Percentiles rank a stretch among this genome's conserved stretches.
These are phyloP conservation scores for Thymus mandschuricus DNA, from an alignment of 257 asterid species.

Conservation along the genomic window DNA sequence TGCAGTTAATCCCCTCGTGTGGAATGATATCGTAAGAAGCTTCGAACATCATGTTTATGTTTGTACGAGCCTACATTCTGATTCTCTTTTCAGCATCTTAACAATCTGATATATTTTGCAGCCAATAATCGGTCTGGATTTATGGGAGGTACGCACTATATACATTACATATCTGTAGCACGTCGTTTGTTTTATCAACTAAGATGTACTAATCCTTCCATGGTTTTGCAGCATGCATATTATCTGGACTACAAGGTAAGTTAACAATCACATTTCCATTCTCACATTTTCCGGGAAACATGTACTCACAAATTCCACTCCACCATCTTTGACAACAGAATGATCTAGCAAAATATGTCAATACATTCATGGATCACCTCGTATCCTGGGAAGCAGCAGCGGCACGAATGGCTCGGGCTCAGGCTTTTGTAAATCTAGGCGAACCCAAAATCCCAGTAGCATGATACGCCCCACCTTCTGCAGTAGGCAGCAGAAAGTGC, in stretches of 20 bases:
- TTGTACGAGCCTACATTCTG: not conserved
- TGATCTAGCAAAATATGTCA: conserved; percentile 51
- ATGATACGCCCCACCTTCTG: conserved; percentile 37
- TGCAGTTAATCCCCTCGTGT: conserved; percentile 59
- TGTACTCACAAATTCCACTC: conserved; percentile 6
- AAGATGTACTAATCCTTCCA: conserved; percentile 4
- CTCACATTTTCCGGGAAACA: not conserved
- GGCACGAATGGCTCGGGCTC: conserved; percentile 91
- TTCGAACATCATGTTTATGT: not conserved
- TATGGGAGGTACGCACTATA: conserved; percentile 59
- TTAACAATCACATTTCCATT: conserved; percentile 18
- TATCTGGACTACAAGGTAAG: conserved; percentile 65
- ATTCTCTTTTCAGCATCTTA: conserved; percentile 21
- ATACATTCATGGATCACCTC: conserved; percentile 59
- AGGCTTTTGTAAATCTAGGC: conserved; percentile 89
- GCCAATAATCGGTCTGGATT: conserved; percentile 64
- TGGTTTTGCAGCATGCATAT: conserved; percentile 70
- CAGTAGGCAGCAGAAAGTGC: not conserved
- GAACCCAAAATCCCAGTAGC: conserved; percentile 95
- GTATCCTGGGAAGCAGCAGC: conserved; percentile 90
- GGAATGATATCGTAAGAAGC: conserved; percentile 61
- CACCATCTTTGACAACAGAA: conserved; percentile 39
- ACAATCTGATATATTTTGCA: conserved; percentile 43
- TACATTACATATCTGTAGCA: not conserved
- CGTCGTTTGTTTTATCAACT: not conserved